A percentile compares a stretch with the other conserved stretches of the same genome.
These are phyloP conservation scores for Magnolia changhungtana DNA, from an alignment of 164 flowering plant species.

Conservation along the genomic window DNA sequence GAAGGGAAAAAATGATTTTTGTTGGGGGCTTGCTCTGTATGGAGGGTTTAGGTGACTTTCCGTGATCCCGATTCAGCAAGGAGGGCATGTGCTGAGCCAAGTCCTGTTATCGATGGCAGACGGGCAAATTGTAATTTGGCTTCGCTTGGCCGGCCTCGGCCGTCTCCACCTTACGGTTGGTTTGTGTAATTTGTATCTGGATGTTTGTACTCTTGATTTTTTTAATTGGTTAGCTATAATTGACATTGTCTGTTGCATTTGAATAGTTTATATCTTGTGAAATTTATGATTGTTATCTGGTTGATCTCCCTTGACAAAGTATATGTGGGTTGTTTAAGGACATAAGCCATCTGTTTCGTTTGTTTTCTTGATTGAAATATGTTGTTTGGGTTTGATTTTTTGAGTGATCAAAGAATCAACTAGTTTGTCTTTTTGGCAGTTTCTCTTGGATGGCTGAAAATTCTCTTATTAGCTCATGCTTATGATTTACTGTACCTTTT, in stretches of 20 bases:
- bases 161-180: slow-evolving; percentile 48
- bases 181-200: background rate
- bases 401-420: background rate
- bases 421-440: background rate
- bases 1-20: slow-evolving; percentile 36
- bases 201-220: background rate
- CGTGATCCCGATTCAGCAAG: slow-evolving; percentile 85
- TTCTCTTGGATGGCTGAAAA: background rate
- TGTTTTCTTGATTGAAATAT: slow-evolving; percentile 2
- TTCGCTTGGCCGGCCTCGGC: slow-evolving; percentile 85
- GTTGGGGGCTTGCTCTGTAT: slow-evolving; percentile 29
- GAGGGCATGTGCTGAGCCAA: slow-evolving; percentile 85
- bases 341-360: background rate
- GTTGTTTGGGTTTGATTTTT: background rate
- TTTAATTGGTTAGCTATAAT: background rate
- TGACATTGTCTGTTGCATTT: background rate
- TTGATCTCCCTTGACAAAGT: background rate
- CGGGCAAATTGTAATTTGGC: slow-evolving; percentile 95
- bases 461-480: background rate
- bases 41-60: slow-evolving; percentile 95
- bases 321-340: background rate
- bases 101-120: slow-evolving; percentile 85
- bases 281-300: background rate
- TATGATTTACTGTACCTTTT: background rate
- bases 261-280: background rate